phyloP scores from a whole-genome alignment of 768 basidiomycete species.

The Cystofilobasidium capitatum region DNA sequence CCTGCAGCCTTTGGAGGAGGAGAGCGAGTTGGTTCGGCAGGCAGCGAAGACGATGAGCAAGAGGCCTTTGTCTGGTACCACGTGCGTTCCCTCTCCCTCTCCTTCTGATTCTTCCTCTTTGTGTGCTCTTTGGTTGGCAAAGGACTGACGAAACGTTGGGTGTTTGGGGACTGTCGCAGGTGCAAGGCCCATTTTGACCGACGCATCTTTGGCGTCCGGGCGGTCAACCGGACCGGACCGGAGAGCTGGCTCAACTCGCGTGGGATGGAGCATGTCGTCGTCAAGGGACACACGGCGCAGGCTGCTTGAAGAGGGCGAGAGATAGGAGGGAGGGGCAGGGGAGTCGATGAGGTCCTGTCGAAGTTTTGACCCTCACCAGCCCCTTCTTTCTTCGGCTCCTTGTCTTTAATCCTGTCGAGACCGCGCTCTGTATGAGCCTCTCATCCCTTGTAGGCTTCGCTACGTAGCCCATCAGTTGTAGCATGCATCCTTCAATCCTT shows the following conservation, averaged over 20 bases:
- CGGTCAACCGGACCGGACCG: constrained; percentile 18
- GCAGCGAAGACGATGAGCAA: constrained; percentile 4
- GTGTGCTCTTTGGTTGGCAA: neutral
- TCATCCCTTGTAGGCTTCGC: no score
- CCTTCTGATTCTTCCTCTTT: neutral
- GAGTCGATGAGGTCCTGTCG: no score
- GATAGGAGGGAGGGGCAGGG: no score
- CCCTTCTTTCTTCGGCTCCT: no score
- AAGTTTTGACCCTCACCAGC: no score
- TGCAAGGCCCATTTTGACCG: constrained; percentile 18
- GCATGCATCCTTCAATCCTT: no score
- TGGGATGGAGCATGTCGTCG: constrained; percentile 25
- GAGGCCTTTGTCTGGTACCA: constrained; percentile 9
- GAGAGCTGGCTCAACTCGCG: constrained; percentile 19
- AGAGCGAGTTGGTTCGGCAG: neutral
- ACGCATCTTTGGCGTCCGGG: constrained; percentile 18
- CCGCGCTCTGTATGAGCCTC: no score
- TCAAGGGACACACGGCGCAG: neutral
- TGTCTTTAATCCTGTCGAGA: no score
- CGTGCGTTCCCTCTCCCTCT: constrained; percentile 3
- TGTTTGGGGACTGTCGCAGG: no score
- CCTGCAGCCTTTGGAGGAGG: neutral
- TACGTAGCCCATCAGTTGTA: no score
- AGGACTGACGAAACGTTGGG: no score
- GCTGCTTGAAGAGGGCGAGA: no score